A percentile compares a stretch with the other conserved stretches of the same genome.
phyloP scores from a whole-genome alignment of 345 rosid genomes.

The Triadica sebifera region DNA sequence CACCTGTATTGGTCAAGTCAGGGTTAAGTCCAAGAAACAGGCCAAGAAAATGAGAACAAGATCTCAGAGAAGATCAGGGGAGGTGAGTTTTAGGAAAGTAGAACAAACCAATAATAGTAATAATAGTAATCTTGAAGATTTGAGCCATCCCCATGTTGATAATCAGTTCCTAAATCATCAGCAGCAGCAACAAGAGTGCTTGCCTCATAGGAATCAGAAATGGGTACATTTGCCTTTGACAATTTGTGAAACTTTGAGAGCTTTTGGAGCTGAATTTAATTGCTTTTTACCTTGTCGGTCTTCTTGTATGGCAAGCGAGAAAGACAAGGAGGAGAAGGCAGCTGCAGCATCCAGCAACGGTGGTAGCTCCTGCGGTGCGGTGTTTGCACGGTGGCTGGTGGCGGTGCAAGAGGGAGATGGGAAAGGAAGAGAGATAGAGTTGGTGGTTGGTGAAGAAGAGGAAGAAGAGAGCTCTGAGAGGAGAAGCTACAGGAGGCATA shows the following conservation, averaged over 20 bases:
- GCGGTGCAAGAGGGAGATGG: constrained; percentile 69
- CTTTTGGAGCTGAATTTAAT: constrained; percentile 80
- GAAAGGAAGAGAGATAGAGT: constrained; percentile 64
- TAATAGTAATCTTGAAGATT: constrained; percentile 19
- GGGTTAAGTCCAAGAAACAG: constrained; percentile 94
- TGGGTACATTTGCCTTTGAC: constrained; percentile 86
- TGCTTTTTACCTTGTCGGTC: constrained; percentile 86
- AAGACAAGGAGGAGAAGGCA: constrained; percentile 18
- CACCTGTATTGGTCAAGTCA: constrained; percentile 96
- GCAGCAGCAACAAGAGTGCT: constrained; percentile 36
- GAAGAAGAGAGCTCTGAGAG: constrained; percentile 27
- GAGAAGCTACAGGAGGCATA: constrained; percentile 66
- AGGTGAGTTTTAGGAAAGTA: constrained; percentile 60
- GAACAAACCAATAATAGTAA: constrained; percentile 24
- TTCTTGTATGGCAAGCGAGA: constrained; percentile 49
- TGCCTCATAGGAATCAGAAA: constrained; percentile 56
- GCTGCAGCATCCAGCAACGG: not conserved
- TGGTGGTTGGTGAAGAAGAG: constrained; percentile 60
- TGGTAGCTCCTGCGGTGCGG: constrained; percentile 61
- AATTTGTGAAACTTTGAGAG: constrained; percentile 75
- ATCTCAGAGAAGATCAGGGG: constrained; percentile 67
- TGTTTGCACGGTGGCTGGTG: constrained; percentile 78
- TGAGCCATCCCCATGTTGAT: not conserved
- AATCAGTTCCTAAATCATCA: constrained; percentile 15
- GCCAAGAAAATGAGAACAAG: constrained; percentile 67